Conservation (phyloP, 371 early-diverging fungal genomes). For the Chytridiales sp. region DNA sequence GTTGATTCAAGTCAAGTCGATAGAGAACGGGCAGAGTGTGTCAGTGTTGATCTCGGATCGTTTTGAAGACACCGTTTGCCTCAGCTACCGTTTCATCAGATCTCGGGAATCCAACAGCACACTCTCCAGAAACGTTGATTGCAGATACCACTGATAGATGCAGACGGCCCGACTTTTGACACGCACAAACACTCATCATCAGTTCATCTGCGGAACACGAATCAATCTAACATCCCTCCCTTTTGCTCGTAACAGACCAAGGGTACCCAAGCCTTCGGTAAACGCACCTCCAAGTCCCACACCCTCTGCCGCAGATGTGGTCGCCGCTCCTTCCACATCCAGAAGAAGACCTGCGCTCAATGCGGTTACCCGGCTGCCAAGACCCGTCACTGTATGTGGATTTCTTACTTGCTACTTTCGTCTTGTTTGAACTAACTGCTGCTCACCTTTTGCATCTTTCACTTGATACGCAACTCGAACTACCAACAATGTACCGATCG, state of each 20-base stretch:
- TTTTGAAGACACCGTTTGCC: no score
- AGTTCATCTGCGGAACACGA: no score
- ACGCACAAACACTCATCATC: no score
- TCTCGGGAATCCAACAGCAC: no score
- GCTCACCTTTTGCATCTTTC: neutral
- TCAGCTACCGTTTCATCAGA: no score
- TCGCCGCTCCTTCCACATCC: conserved; percentile 98
- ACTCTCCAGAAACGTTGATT: no score
- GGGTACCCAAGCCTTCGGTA: conserved; percentile 99
- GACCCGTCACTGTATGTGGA: conserved; percentile 85
- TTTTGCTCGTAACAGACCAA: conserved; percentile 73
- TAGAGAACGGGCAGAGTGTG: no score
- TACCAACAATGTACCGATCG: neutral
- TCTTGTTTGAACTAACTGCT: neutral
- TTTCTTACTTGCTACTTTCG: neutral
- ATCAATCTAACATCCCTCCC: no score
- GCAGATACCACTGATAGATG: no score
- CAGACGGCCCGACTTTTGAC: no score
- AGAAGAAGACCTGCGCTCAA: conserved; percentile 98
- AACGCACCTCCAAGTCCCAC: conserved; percentile 99
- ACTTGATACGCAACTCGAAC: neutral
- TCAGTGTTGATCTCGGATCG: no score
- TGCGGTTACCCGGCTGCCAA: conserved; percentile 99
- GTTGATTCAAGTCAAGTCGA: no score
- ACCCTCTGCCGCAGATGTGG: conserved; percentile 98